Conservation (phyloP, 2,329 filamentous ascomycete genomes). For the Ophiognomonia clavigignenti-juglandacearum region DNA sequence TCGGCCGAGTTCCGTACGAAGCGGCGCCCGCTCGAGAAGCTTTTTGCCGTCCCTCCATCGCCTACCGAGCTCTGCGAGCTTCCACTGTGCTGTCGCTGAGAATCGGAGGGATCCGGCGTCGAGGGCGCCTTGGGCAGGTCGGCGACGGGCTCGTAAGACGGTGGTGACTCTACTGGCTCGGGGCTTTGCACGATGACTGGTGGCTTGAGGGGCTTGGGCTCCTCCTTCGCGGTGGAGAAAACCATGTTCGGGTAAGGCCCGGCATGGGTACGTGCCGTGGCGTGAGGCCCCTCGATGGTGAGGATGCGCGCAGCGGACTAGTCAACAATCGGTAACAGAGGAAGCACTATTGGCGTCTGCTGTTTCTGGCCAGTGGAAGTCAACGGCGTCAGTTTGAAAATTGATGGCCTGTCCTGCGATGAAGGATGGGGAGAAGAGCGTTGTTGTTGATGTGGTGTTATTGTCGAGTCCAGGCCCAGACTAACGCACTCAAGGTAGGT, state of each 20-base stretch:
- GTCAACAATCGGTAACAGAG: no score
- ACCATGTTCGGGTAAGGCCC: slow-evolving; percentile 6
- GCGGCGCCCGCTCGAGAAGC: slow-evolving; percentile 8
- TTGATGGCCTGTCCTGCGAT: no score
- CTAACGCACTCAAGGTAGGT: no score
- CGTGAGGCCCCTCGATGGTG: background rate
- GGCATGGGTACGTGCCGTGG: slow-evolving; percentile 5
- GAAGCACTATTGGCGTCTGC: no score
- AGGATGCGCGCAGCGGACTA: no score
- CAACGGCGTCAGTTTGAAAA: no score
- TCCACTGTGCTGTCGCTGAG: background rate
- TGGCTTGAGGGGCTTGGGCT: background rate
- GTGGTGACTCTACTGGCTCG: background rate
- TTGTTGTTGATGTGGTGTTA: no score
- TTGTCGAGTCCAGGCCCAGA: no score
- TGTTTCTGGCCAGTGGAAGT: no score
- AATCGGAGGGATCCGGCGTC: background rate
- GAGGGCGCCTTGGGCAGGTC: background rate
- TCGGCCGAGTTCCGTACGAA: slow-evolving; percentile 13
- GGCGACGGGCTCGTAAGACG: background rate
- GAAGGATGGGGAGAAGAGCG: no score
- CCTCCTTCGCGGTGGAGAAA: slow-evolving; percentile 6
- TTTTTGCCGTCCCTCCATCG: background rate
- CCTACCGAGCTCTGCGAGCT: background rate
- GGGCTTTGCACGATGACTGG: slow-evolving; percentile 4